Percentiles rank a stretch among this genome's conserved stretches.
phyloP scores from a whole-genome alignment of 176 grass and related monocot genomes.

The Phoenix roebelenii region DNA sequence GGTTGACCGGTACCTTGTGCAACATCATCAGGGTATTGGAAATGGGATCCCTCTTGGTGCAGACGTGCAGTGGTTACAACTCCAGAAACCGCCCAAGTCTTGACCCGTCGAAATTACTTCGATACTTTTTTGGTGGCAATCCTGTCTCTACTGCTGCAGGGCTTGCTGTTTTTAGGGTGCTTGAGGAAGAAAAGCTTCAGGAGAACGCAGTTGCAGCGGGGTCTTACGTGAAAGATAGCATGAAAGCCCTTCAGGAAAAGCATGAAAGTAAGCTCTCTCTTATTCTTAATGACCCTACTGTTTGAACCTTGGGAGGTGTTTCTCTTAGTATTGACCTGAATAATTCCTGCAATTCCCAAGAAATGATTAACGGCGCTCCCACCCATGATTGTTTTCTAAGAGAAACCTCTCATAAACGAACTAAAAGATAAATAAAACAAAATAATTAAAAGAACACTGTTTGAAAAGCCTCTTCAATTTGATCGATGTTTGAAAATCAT shows the following conservation, averaged over 20 bases:
- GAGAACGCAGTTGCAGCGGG: slow-evolving; percentile 65
- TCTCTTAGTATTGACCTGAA: neutral
- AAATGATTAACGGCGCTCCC: no score
- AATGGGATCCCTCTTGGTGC: slow-evolving; percentile 90
- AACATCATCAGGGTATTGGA: slow-evolving; percentile 58
- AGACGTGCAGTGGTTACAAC: slow-evolving; percentile 89
- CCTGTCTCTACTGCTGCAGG: slow-evolving; percentile 60
- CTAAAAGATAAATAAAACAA: no score
- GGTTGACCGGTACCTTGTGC: no score
- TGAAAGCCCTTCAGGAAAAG: slow-evolving; percentile 77
- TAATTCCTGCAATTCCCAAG: no score
- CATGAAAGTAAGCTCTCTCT: slow-evolving; percentile 41
- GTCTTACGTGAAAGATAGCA: no score
- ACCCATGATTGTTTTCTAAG: neutral
- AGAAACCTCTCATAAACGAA: no score
- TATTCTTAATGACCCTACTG: neutral
- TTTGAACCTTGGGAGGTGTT: no score
- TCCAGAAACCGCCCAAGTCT: slow-evolving; percentile 64
- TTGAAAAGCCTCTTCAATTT: no score
- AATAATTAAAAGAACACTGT: no score
- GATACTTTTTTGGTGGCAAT: slow-evolving; percentile 92
- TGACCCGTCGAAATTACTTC: slow-evolving; percentile 74
- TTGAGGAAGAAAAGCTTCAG: slow-evolving; percentile 74
- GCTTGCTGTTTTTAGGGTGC: slow-evolving; percentile 69
- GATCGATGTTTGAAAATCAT: no score